phyloP scores from a whole-genome alignment of 225 moss, liverwort and hornwort genomes.

The Polytrichum formosum region DNA sequence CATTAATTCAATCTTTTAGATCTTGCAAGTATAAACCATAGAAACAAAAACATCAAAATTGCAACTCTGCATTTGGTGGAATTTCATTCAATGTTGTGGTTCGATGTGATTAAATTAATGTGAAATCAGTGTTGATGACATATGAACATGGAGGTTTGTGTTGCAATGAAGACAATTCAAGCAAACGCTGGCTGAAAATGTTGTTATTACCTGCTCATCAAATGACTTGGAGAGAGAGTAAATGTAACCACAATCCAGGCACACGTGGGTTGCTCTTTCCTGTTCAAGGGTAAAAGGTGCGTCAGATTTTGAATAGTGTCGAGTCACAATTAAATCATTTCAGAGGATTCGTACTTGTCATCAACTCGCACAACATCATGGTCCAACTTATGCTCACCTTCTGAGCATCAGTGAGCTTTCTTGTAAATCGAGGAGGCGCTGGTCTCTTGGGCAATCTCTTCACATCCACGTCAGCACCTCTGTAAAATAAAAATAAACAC shows the following conservation, averaged over 20 bases:
- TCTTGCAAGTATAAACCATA: too few relatives aligned
- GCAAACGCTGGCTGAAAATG: too few relatives aligned
- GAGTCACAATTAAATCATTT: too few relatives aligned
- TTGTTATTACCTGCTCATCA: constrained; percentile 70
- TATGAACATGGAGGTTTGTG: too few relatives aligned
- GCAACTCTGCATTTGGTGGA: too few relatives aligned
- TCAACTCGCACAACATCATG: not conserved
- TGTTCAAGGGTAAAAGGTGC: constrained; percentile 15
- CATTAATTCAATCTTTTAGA: not conserved
- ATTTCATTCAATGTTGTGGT: too few relatives aligned
- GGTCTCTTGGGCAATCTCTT: constrained; percentile 82
- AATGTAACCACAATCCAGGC: constrained; percentile 94
- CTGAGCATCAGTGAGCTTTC: constrained; percentile 85
- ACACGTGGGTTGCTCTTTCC: constrained; percentile 89
- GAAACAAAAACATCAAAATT: too few relatives aligned
- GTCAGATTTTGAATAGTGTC: too few relatives aligned
- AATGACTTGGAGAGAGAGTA: constrained; percentile 85
- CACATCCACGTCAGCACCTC: constrained; percentile 87
- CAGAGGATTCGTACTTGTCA: not conserved
- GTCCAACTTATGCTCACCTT: constrained; percentile 46
- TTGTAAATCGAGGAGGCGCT: constrained; percentile 89
- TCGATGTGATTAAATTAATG: too few relatives aligned
- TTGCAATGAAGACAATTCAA: too few relatives aligned
- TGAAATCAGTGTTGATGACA: too few relatives aligned
- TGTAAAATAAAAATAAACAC: constrained; percentile 19